Evolutionary conservation across 208 protist species (phyloP), one percentile per base, ranked within the genome.

Genomic region (Trypanosoma avium): DNA sequence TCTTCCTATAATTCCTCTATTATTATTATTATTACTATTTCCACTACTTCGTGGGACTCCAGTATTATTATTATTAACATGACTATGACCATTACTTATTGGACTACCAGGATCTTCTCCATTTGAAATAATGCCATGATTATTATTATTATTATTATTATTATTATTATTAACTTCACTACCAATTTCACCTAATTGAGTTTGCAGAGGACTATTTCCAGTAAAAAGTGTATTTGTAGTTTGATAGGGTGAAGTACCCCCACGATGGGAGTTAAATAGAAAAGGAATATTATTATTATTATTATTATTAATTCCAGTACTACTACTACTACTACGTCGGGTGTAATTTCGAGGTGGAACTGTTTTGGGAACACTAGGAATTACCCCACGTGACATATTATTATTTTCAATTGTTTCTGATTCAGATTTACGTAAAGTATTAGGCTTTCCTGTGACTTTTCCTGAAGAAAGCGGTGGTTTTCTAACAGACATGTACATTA

Each of bases 171-270:
- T 26, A 21, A 12, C 42, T 5, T 17, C 53, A 21, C 21, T 54
- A 7, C 22, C 35, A 2, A 27, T 9, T 13, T 42, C 45, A 5
- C 30, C 21, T 0, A 22, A 6, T 36, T 53, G 61, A 0, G 22
- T 30, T 24, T 60, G 54, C 15, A 52, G 13, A 5, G 40, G 17
- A 19, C 62, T 70, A 33, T 19, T 47, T 24, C 65, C 65, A 6
- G 43, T 35, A 42, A 70, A 70, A 7, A 70, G 56, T 4, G 56
- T 33, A 42, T 70, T 70, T 2, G 65, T 70, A 2, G 65, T 70
- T 24, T 70, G 65, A 35, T 70, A 70, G 3, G 33, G 27, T 33
- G 42, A 35, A 13, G 53, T 43, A 4, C 55, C 47, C 10, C 47
- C 56, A 2, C 55, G 63, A 15, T 54, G 52, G 10, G 53, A 47